Evolutionary conservation across 2,329 filamentous ascomycete species (phyloP), one percentile per base, ranked within the genome.

Genomic region (Kalmusia sp.): DNA sequence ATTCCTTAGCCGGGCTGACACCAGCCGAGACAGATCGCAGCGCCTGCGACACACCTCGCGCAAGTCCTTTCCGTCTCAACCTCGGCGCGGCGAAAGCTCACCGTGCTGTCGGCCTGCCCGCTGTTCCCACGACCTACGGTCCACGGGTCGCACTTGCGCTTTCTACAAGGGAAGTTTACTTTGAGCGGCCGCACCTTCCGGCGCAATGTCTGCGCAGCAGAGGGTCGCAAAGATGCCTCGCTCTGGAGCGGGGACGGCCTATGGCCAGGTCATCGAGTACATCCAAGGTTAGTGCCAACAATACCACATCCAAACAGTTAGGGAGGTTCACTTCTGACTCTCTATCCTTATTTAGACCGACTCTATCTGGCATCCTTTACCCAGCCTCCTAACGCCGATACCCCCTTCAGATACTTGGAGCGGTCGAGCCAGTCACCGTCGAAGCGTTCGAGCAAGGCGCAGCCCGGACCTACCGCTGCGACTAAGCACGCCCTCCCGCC

Each of bases 321-420:
- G n/a, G n/a, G n/a, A n/a, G n/a, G n/a, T 25, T 17, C 41, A 25
- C 33, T 11, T 28, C 58, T 59, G 39, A 67, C 47, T 43, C 52
- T 35, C 21, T 24, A 21, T 28, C 30, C 12, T 27, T 41, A 19
- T 52, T 54, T 70, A 96, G 95, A 97, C 79, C 92, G 93, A 52
- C 84, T 99, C 45, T 99, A 98, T 74, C 87, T 99, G 62, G 95
- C 92, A 62, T 93, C 93, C 33, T 99, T 97, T 76, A 86, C 90
- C 48, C 87, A 91, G 62, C 80, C 90, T 41, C 95, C 95, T 31
- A 89, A 88, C 62, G 84, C 87, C 63, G 86, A 90, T 59, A 96
- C 93, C 28, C 84, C 89, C 33, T 97, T 98, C 73, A 93, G 93
- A 41, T 96, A 92, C 75, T 87, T 89, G 74, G 71, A 83, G 70